Percentiles rank a stretch among this genome's conserved stretches.
These are phyloP conservation scores for Salix dunnii DNA, from an alignment of 345 rosid species.

Conservation along the genomic window DNA sequence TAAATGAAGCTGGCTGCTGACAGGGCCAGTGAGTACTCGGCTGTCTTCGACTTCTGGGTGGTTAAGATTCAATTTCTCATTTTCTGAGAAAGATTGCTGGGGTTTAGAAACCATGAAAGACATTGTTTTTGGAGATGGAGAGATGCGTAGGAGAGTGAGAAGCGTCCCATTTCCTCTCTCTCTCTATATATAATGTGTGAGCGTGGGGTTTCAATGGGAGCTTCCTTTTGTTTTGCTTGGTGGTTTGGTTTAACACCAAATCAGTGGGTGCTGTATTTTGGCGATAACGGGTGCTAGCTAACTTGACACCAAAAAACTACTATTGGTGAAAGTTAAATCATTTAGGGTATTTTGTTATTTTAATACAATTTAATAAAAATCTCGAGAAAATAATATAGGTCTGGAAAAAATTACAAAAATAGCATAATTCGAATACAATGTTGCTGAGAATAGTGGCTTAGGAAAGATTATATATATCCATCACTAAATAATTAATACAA, in stretches of 20 bases:
- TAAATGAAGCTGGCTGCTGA: constrained; percentile 37
- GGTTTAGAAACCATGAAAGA: constrained; percentile 9
- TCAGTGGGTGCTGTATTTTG: background rate
- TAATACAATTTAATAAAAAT: too few relatives aligned
- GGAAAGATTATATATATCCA: too few relatives aligned
- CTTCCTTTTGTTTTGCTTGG: background rate
- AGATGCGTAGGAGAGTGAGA: background rate
- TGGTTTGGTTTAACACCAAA: background rate
- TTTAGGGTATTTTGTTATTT: too few relatives aligned
- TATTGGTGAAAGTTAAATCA: too few relatives aligned
- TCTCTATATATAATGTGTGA: background rate
- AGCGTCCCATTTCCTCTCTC: background rate
- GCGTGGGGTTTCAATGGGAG: background rate
- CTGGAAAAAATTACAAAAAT: too few relatives aligned
- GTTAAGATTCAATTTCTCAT: constrained; percentile 4
- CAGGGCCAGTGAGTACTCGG: background rate
- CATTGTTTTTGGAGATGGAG: background rate
- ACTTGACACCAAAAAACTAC: too few relatives aligned
- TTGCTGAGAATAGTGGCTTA: too few relatives aligned
- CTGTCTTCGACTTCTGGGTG: constrained; percentile 14
- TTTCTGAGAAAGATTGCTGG: constrained; percentile 1
- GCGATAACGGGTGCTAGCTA: background rate
- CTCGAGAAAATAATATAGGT: too few relatives aligned
- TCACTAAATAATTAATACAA: too few relatives aligned
- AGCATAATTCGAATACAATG: too few relatives aligned